These are phyloP conservation scores for Picea engelmannii DNA, from an alignment of 83 land plant species.

Conservation along the genomic window DNA sequence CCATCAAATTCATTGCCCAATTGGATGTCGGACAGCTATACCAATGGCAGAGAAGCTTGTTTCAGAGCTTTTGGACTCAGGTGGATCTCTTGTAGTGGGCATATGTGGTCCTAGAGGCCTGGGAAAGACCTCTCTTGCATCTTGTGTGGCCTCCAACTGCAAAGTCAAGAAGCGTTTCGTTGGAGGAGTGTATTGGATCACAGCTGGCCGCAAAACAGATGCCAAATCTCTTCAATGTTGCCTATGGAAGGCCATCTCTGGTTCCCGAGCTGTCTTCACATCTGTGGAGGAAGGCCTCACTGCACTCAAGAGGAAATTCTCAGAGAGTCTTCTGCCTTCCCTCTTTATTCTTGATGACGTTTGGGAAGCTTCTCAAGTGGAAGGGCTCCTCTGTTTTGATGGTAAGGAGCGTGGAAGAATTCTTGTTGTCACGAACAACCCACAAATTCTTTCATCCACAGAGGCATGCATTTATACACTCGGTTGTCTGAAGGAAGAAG, in stretches of 20 bases:
- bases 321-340: constrained; percentile 11
- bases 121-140: constrained; percentile 23
- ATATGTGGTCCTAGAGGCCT: constrained; percentile 18
- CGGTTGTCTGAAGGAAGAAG: constrained; percentile 14
- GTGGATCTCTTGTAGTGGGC: constrained; percentile 18
- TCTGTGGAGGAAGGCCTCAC: constrained; percentile 20
- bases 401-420: constrained; percentile 27
- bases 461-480: constrained; percentile 11
- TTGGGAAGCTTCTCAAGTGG: constrained; percentile 19
- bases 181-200: constrained; percentile 23
- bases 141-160: constrained; percentile 16
- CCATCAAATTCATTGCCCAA: background rate
- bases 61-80: constrained; percentile 7
- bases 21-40: background rate
- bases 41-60: constrained; percentile 5
- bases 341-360: constrained; percentile 23
- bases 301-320: constrained; percentile 10
- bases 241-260: constrained; percentile 19
- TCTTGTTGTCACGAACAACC: constrained; percentile 11
- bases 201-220: constrained; percentile 1
- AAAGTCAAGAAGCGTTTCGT: constrained; percentile 4
- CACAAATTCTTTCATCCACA: background rate
- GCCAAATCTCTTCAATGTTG: constrained; percentile 8
- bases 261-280: constrained; percentile 13
- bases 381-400: constrained; percentile 24